Evolutionary conservation across 1,284 basidiomycete species (phyloP).

Genomic region (Polyporus tsugae): DNA sequence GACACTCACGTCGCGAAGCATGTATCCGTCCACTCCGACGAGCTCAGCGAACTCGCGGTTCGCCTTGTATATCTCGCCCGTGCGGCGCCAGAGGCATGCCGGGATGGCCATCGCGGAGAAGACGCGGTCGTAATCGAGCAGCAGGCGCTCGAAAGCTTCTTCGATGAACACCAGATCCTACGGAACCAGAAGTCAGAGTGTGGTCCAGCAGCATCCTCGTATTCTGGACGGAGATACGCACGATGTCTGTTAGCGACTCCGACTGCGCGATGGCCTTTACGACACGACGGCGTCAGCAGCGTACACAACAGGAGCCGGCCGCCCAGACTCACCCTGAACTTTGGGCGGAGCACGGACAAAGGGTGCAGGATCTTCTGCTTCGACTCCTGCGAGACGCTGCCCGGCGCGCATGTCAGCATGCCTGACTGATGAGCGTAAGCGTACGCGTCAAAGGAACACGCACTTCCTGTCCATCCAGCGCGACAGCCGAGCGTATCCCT

Average conservation of each 20-base stretch:
- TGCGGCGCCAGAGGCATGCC: conserved; percentile 95
- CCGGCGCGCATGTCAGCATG: not conserved
- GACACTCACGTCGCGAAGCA: conserved; percentile 76
- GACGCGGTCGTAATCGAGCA: conserved; percentile 96
- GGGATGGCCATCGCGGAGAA: conserved; percentile 97
- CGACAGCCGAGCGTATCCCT: conserved; percentile 88
- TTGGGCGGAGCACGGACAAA: conserved; percentile 90
- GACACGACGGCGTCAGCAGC: conserved; percentile 7
- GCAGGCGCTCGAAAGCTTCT: conserved; percentile 94
- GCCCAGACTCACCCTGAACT: conserved; percentile 76
- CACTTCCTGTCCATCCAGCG: conserved; percentile 96
- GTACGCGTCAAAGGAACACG: conserved; percentile 32
- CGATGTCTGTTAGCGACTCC: conserved; percentile 83
- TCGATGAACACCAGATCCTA: conserved; percentile 97
- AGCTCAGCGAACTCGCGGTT: conserved; percentile 95
- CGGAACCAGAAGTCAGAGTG: conserved; percentile 19
- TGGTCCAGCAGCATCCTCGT: not conserved
- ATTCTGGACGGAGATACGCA: conserved; percentile 43
- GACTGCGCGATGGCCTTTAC: conserved; percentile 82
- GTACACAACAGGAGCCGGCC: not conserved
- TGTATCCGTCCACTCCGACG: conserved; percentile 83
- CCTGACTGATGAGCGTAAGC: not conserved
- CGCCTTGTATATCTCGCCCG: conserved; percentile 98
- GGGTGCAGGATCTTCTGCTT: conserved; percentile 92
- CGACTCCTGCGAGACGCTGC: conserved; percentile 87